phyloP scores from a whole-genome alignment of 768 basidiomycete genomes.

The Lactifluus volemus region DNA sequence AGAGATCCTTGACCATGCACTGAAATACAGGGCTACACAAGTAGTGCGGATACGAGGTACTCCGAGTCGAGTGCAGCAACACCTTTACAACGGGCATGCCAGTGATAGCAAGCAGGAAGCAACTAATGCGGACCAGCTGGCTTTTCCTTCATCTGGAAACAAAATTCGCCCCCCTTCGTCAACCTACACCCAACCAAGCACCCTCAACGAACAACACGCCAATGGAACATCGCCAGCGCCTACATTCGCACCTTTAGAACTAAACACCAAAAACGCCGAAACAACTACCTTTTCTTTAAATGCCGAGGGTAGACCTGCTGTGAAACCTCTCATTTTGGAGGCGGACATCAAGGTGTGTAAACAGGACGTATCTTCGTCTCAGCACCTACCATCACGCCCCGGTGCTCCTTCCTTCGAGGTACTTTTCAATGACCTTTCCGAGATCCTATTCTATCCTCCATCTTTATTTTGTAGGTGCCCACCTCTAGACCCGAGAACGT shows the following conservation, averaged over 20 bases:
- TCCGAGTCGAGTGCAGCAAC: background rate
- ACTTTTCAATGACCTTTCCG: slow-evolving; percentile 11
- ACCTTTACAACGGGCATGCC: background rate
- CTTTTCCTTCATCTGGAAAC: background rate
- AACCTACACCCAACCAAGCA: background rate
- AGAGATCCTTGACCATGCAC: slow-evolving; percentile 56
- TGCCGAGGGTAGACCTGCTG: background rate
- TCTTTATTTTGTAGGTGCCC: background rate
- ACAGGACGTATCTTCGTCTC: background rate
- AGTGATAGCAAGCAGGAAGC: background rate
- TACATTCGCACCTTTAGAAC: background rate
- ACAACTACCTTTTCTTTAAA: background rate
- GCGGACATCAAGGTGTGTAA: background rate
- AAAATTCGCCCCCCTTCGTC: background rate
- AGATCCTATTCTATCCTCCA: background rate
- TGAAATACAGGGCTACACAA: slow-evolving; percentile 43
- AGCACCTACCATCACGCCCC: background rate
- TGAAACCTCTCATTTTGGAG: background rate
- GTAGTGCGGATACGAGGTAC: slow-evolving; percentile 23
- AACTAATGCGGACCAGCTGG: background rate
- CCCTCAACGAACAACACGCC: slow-evolving; percentile 1
- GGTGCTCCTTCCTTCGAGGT: slow-evolving; percentile 5
- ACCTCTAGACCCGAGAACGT: slow-evolving; percentile 2
- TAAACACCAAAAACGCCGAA: background rate
- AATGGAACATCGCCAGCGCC: background rate